Base-by-base conservation (phyloP, 371 early-diverging fungal genomes). In the Apophysomyces elegans region DNA sequence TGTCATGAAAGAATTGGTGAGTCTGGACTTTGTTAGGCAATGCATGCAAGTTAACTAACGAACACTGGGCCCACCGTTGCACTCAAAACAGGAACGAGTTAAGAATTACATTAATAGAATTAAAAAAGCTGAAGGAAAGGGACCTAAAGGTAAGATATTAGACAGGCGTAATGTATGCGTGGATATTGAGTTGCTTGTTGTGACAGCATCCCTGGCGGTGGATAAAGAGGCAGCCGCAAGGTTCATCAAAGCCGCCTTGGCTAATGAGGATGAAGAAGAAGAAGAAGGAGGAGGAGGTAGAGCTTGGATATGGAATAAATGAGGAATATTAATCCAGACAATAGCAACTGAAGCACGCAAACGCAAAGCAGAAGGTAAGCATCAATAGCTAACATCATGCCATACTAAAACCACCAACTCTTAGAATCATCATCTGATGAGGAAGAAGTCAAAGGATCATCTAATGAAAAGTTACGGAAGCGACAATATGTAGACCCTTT, bases 151-250 rank as follows among this genome's bases (percentile, higher is more conserved):
- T 81, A 76, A 62, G 68, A 47, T 14, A 1, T 43, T 13, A 44
- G 63, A 37, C 36, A 58, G 13, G 11, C 18, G 0, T 18, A 44
- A 41, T 56, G n/a, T 11, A 7, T 4, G 16, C 45, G 58, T 57
- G 37, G 4, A 16, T 39, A 45, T 7, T 21, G 7, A 59, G 44
- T 58, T 5, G 13, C 2, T 62, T 16, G 41, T 38, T 57, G 5
- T 26, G 18, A 62, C 59, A 82, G 80, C 74, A 35, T 59, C 77
- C 5, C 76, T 84, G 81, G 71, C 67, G 37, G 71, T 87, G 12
- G 76, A 87, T 66, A 85, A 78, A 67, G 81, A 75, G 32, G 87
- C 87, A 32, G 87, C 87, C 7, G 75, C 70, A 50, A 62, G 87
- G 64, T 84, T 87, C 61, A 83, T 87, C 64, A 79, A 73, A 46